These are phyloP conservation scores for Xylaria sp. DNA, from an alignment of 2,329 filamentous ascomycete genomes.

Conservation along the genomic window DNA sequence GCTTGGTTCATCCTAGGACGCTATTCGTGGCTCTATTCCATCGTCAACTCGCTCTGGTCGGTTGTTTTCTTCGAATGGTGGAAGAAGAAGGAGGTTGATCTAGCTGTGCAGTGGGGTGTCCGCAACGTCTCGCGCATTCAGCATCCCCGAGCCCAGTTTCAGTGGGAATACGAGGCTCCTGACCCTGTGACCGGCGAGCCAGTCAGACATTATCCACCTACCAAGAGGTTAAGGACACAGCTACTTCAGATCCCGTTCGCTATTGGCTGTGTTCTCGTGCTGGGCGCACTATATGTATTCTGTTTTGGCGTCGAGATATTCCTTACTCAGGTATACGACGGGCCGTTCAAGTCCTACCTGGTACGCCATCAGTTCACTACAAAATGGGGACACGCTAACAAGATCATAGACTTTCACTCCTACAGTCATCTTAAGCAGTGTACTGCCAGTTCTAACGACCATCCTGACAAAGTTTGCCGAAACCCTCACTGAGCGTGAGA, in stretches of 20 bases:
- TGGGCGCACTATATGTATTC: constrained; percentile 82
- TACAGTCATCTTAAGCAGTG: constrained; percentile 81
- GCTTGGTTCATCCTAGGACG: constrained; percentile 84
- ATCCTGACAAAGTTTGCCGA: constrained; percentile 79
- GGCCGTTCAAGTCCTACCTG: constrained; percentile 83
- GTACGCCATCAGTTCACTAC: constrained; percentile 53
- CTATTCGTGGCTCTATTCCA: constrained; percentile 81
- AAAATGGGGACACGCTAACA: constrained; percentile 20
- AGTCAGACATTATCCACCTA: constrained; percentile 75
- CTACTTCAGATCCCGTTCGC: constrained; percentile 86
- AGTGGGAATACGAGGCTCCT: constrained; percentile 75
- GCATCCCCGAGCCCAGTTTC: constrained; percentile 76
- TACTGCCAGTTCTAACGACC: constrained; percentile 78
- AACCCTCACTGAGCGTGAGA: constrained; percentile 80
- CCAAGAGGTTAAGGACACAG: constrained; percentile 77
- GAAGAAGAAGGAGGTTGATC: constrained; percentile 90
- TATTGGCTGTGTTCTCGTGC: constrained; percentile 69
- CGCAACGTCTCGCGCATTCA: constrained; percentile 84
- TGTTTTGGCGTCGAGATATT: constrained; percentile 96
- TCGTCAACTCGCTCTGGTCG: constrained; percentile 83
- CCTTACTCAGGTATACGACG: constrained; percentile 90
- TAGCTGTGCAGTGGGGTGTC: constrained; percentile 88
- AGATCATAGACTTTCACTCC: constrained; percentile 76
- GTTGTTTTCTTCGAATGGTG: constrained; percentile 93
- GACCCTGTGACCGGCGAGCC: constrained; percentile 85